Evolutionary conservation across 1,284 basidiomycete genomes (phyloP), one percentile per base, ranked within the genome.

Genomic region (Golubevia sp.): DNA sequence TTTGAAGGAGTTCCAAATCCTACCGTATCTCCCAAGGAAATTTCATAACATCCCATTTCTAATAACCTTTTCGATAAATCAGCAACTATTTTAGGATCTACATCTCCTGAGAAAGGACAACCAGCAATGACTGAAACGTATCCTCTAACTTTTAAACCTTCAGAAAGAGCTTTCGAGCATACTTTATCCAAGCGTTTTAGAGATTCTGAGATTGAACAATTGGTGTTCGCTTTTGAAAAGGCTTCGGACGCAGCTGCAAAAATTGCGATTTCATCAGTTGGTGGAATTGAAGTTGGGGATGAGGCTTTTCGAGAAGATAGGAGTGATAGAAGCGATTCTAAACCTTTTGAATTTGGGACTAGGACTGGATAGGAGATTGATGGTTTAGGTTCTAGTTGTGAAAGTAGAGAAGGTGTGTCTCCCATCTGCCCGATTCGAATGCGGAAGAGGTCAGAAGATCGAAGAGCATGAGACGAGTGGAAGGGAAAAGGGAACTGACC

Each of bases 1-100:
- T 88, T 88, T 18, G 86, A 84, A 0, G 94, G 93, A 54, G 91
- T 92, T 0, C 91, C 95, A 30, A 89, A 89, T 0, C 95, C 95
- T 1, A 93, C 92, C 1, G 94, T 98, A 84, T 98, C 95, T 0
- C 93, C 94, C 30, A 97, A 85, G 68, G 91, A 92, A 56, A 97
- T 89, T 81, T 98, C 92, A 84, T 96, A 97, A 80, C 93, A 96
- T 0, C 94, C 95, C 91, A 97, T 95, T 63, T 93, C 89, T 3
- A 90, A 72, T 25, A 98, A 84, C 68, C 88, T 89, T 66, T 88
- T 88, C 0, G 91, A 86, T 11, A 97, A 89, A 21, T 90, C 88
- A 52, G 90, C 87, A 4, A 94, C 93, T 20, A 85, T 85, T 50
- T 85, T 84, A 1, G 89, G 88, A 63, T 91, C 89, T n/a, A 92